Percentiles rank a stretch among this genome's conserved stretches.
phyloP scores from a whole-genome alignment of 768 basidiomycete genomes.

The Austroboletus festivus region DNA sequence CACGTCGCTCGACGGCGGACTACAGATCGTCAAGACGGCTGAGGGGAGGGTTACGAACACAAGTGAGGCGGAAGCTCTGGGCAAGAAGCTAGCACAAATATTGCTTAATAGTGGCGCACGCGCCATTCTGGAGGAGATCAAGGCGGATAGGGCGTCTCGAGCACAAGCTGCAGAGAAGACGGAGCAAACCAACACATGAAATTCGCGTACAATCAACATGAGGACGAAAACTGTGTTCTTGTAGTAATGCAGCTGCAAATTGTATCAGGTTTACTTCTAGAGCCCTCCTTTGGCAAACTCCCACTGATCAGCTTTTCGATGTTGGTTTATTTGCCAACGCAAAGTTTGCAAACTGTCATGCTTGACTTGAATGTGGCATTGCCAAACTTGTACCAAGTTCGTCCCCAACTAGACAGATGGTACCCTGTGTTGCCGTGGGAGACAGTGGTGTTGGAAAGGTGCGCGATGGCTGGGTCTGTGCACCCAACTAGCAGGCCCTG shows the following conservation, averaged over 20 bases:
- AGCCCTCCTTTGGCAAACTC: too few species aligned
- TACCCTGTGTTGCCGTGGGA: constrained; percentile 84
- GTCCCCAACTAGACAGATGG: too few species aligned
- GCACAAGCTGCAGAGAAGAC: constrained; percentile 39
- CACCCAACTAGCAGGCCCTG: too few species aligned
- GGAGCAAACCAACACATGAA: constrained; percentile 19
- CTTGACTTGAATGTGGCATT: too few species aligned
- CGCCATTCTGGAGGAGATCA: constrained; percentile 81
- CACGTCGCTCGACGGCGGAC: constrained; percentile 72
- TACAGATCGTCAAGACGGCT: constrained; percentile 67
- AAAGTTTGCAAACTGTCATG: too few species aligned
- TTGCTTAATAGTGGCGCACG: constrained; percentile 72
- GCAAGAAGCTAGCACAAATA: constrained; percentile 58
- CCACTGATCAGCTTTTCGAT: too few species aligned
- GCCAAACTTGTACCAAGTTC: too few species aligned
- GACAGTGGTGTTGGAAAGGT: constrained; percentile 99
- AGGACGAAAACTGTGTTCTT: too few species aligned
- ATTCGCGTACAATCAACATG: not conserved
- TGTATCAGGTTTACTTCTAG: too few species aligned
- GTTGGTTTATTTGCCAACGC: too few species aligned
- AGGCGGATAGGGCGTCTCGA: constrained; percentile 54
- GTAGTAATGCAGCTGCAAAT: too few species aligned
- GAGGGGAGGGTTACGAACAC: constrained; percentile 46
- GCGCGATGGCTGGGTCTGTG: constrained; percentile 29
- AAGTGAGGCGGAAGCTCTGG: constrained; percentile 67